Conservation (phyloP, 2,329 filamentous ascomycete genomes). For the Paraphaeosphaeria sporulosa region DNA sequence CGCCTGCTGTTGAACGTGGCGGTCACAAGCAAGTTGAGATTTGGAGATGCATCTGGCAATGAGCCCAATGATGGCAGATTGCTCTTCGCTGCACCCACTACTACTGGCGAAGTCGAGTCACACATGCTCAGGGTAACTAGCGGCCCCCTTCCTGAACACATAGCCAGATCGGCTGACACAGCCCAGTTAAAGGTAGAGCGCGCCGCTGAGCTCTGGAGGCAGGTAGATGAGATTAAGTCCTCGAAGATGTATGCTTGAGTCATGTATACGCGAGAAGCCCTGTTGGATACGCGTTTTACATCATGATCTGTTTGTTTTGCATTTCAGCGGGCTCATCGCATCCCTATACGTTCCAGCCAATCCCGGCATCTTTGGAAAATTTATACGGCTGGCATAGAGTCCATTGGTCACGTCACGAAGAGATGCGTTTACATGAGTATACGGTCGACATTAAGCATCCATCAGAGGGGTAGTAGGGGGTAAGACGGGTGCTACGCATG, state of each 20-base stretch:
- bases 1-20: conserved; percentile 86
- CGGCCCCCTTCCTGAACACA: not conserved
- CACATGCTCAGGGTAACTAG: conserved; percentile 64
- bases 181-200: conserved; percentile 20
- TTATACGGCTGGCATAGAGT: not conserved
- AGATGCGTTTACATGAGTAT: conserved; percentile 8
- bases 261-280: not conserved
- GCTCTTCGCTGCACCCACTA: conserved; percentile 66
- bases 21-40: conserved; percentile 79
- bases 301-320: conserved; percentile 3
- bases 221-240: conserved; percentile 9
- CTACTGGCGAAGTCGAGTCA: conserved; percentile 60
- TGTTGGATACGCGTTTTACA: conserved; percentile 8
- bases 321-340: conserved; percentile 1
- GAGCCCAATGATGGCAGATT: conserved; percentile 76
- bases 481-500: not conserved
- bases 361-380: conserved; percentile 1
- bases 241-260: not conserved
- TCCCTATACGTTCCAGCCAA: not conserved
- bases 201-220: conserved; percentile 18
- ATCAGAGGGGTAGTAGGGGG: not conserved
- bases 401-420: conserved; percentile 2
- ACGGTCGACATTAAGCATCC: not conserved
- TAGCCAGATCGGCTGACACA: conserved; percentile 10
- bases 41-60: conserved; percentile 68